phyloP scores from a whole-genome alignment of 2,329 filamentous ascomycete genomes.

The Raffaelea arxii region DNA sequence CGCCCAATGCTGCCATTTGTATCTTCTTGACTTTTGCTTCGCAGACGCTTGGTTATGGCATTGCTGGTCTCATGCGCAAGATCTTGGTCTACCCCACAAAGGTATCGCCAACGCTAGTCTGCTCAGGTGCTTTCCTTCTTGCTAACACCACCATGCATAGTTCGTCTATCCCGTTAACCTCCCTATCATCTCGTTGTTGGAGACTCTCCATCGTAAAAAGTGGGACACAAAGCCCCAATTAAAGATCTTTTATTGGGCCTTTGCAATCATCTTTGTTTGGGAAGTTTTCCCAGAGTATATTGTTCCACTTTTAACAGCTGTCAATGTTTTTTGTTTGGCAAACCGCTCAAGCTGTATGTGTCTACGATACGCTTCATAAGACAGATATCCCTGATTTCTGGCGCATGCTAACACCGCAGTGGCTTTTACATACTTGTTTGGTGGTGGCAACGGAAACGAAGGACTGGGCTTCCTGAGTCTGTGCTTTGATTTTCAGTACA shows the following conservation, averaged over 20 bases:
- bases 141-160: slow-evolving; percentile 11
- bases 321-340: slow-evolving; percentile 14
- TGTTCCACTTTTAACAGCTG: slow-evolving; percentile 12
- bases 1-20: slow-evolving; percentile 26
- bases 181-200: slow-evolving; percentile 16
- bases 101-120: background rate
- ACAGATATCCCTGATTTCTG: no score
- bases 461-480: slow-evolving; percentile 31
- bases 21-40: slow-evolving; percentile 37
- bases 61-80: slow-evolving; percentile 35
- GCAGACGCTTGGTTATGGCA: slow-evolving; percentile 37
- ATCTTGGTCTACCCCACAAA: slow-evolving; percentile 35
- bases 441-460: slow-evolving; percentile 33
- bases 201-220: slow-evolving; percentile 17
- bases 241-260: slow-evolving; percentile 29
- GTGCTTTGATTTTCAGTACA: slow-evolving; percentile 34
- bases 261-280: slow-evolving; percentile 31
- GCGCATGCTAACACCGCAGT: slow-evolving; percentile 12
- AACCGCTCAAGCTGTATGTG: slow-evolving; percentile 3
- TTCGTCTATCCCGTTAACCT: slow-evolving; percentile 32
- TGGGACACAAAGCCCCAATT: slow-evolving; percentile 27
- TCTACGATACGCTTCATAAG: no score
- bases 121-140: background rate
- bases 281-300: slow-evolving; percentile 31
- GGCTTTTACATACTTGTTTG: slow-evolving; percentile 27